A percentile compares a stretch with the other conserved stretches of the same genome.
phyloP scores from a whole-genome alignment of 345 rosid species.

The Moringa oleifera region DNA sequence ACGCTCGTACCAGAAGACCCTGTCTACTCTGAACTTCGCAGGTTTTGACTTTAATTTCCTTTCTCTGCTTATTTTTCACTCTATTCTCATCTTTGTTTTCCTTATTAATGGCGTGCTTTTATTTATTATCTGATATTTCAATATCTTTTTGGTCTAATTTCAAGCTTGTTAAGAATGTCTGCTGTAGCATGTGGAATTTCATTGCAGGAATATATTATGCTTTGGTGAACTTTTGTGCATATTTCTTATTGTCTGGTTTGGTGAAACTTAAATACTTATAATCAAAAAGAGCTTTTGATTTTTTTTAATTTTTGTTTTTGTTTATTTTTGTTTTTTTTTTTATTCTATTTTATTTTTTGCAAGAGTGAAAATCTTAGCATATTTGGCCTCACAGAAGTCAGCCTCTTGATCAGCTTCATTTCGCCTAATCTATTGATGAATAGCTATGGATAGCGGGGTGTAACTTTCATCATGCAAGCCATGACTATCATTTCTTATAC shows the following conservation, averaged over 20 bases:
- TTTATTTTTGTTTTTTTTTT: too few relatives aligned
- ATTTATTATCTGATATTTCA: not conserved
- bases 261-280: too few relatives aligned
- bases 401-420: too few relatives aligned
- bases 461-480: not conserved
- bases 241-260: too few relatives aligned
- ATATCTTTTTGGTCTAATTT: not conserved
- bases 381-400: too few relatives aligned
- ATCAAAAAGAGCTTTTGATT: too few relatives aligned
- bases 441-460: not conserved
- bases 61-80: too few relatives aligned
- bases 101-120: too few relatives aligned
- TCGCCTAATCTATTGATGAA: not conserved
- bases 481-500: not conserved
- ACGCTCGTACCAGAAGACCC: slow-evolving; percentile 64
- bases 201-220: not conserved
- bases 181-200: not conserved
- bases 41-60: slow-evolving; percentile 27
- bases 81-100: not conserved
- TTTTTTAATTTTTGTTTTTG: too few relatives aligned
- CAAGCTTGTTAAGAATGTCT: not conserved
- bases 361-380: too few relatives aligned
- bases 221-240: too few relatives aligned
- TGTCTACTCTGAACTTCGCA: slow-evolving; percentile 74
- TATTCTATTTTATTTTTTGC: too few relatives aligned